Conservation (phyloP, 352 stramenopile species). For the Phytophthora cajani region DNA sequence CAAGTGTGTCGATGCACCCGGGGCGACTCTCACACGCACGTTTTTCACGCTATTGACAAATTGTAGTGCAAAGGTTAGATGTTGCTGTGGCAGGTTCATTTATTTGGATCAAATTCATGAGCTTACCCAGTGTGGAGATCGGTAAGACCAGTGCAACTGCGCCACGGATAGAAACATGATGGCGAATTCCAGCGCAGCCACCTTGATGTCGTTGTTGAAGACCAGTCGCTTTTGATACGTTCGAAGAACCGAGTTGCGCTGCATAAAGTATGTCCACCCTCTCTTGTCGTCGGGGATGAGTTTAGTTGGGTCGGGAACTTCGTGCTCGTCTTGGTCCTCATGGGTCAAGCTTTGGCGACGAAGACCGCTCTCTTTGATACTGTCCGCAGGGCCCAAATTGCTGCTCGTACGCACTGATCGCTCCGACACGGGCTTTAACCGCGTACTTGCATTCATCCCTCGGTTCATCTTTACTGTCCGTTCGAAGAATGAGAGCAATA, state of each 20-base stretch:
- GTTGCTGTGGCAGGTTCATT: not conserved
- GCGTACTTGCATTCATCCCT: not conserved
- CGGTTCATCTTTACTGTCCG: slow-evolving; percentile 6
- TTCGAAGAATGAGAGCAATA: not conserved
- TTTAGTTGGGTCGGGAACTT: not conserved
- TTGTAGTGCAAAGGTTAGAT: not conserved
- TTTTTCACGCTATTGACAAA: slow-evolving; percentile 49
- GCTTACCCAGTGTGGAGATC: slow-evolving; percentile 46
- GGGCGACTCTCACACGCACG: slow-evolving; percentile 34
- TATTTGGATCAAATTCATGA: not conserved
- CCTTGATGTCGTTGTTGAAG: slow-evolving; percentile 48
- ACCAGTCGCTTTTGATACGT: slow-evolving; percentile 53
- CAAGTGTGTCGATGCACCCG: slow-evolving; percentile 42
- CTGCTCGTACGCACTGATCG: slow-evolving; percentile 11
- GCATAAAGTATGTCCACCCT: slow-evolving; percentile 33
- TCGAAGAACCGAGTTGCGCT: slow-evolving; percentile 30
- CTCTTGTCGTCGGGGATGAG: slow-evolving; percentile 19
- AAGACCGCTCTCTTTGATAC: slow-evolving; percentile 18
- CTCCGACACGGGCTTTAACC: slow-evolving; percentile 14
- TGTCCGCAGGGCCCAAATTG: not conserved
- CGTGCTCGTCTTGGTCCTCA: slow-evolving; percentile 17
- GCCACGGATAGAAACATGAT: slow-evolving; percentile 53
- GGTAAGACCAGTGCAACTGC: slow-evolving; percentile 49
- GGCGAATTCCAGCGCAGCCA: slow-evolving; percentile 47
- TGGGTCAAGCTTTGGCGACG: slow-evolving; percentile 13